phyloP scores from a whole-genome alignment of 2,329 filamentous ascomycete genomes.

The Fusarium agapanthi region DNA sequence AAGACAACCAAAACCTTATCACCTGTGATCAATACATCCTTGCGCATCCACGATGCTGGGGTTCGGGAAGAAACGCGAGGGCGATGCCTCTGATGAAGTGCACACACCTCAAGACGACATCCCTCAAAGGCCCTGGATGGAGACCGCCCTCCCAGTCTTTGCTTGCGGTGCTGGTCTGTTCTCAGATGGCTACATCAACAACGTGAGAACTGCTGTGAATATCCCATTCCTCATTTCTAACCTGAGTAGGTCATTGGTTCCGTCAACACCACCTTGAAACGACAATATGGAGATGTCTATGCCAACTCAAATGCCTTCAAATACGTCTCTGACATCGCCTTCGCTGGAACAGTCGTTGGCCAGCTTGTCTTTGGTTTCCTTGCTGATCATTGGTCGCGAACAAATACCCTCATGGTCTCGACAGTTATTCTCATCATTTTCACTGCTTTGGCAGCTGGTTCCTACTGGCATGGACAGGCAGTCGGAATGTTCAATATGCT shows the following conservation, averaged over 20 bases:
- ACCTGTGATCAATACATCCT: neutral
- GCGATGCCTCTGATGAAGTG: constrained; percentile 14
- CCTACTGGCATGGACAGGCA: constrained; percentile 76
- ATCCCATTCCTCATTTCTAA: neutral
- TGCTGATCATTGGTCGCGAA: constrained; percentile 85
- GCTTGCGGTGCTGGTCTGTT: constrained; percentile 92
- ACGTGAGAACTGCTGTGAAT: constrained; percentile 57
- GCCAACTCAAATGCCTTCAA: constrained; percentile 71
- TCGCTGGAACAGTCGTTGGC: constrained; percentile 85
- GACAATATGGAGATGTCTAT: constrained; percentile 76
- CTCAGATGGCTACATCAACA: constrained; percentile 92
- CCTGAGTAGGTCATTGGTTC: constrained; percentile 79
- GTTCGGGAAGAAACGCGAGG: constrained; percentile 20
- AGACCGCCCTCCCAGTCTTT: constrained; percentile 70
- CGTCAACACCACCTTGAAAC: constrained; percentile 78
- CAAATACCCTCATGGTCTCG: constrained; percentile 80
- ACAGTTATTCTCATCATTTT: constrained; percentile 88
- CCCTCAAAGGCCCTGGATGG: constrained; percentile 24
- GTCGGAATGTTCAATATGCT: constrained; percentile 78
- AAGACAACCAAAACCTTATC: neutral
- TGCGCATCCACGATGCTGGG: constrained; percentile 27
- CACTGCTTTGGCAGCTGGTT: constrained; percentile 78
- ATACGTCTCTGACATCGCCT: constrained; percentile 84
- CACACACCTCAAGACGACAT: neutral
- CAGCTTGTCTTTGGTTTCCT: constrained; percentile 83